Evolutionary conservation across 23 red algal genomes (phyloP), one percentile per base, ranked within the genome.

Genomic region (Gracilaria domingensis): DNA sequence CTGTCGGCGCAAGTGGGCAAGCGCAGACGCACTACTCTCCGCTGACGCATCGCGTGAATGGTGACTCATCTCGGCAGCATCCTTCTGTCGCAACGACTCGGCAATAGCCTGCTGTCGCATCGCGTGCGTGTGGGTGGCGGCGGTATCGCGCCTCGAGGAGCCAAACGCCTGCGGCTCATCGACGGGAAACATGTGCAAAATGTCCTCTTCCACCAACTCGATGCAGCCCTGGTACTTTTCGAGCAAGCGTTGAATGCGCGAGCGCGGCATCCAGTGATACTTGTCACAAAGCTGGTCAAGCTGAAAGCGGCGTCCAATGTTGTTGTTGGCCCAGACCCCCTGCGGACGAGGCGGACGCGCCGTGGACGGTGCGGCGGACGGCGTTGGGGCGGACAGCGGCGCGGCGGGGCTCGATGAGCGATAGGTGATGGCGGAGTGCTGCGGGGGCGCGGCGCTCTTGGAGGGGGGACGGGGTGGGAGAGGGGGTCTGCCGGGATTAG

Each of bases 151-250:
- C 24, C 0, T 13, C 25, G n/a, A 39, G 29, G 45, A 45, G 32
- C 69, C 85, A 42, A 78, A 89, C 25, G 74, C 85, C 25, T 78
- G 51, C 13, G 85, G 85, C 28, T 89, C n/a, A 28, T 89, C 85
- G 34, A 89, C 39, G 3, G 85, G 85, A 62, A 89, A 89, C 72
- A 80, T 79, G 30, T 60, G 37, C 50, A 89, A 42, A 78, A 89
- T 80, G 6, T 89, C 48, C 26, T 66, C 71, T 34, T 89, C 85
- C 39, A 89, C 85, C 21, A 89, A n/a, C 59, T 89, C 85, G 32
- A 89, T 35, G 30, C 85, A 89, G n/a, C 71, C 85, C 12, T 80
- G 33, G 34, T 89, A 89, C 47, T 4, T 64, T 18, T 89, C 32
- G 4, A 89, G 42, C 17, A 89, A 44, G 23, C 60, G 62, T 24